Conservation (phyloP, 495 filamentous ascomycete genomes). For the Penicillium longicatenatum region DNA sequence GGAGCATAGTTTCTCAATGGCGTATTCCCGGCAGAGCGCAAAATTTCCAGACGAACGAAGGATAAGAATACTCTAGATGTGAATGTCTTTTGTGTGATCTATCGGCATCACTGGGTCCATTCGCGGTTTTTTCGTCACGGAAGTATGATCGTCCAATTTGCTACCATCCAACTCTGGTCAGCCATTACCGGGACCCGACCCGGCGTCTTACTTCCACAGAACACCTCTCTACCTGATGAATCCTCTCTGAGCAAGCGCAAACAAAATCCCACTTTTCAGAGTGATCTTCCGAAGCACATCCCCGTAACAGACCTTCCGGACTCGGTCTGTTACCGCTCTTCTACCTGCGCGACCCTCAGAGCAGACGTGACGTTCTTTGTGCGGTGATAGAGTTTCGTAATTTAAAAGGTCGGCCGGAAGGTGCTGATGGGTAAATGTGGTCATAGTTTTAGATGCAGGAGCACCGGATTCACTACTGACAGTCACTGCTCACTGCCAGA, state of each 20-base stretch:
- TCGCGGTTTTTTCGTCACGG: constrained; percentile 18
- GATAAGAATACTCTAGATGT: constrained; percentile 13
- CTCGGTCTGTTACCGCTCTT: constrained; percentile 35
- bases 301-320: constrained; percentile 26
- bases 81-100: constrained; percentile 14
- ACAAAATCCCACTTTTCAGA: constrained; percentile 22
- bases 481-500: constrained; percentile 18
- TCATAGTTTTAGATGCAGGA: too few species aligned
- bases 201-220: constrained; percentile 29
- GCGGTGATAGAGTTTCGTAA: constrained; percentile 32
- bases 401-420: constrained; percentile 31
- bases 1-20: not conserved
- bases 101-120: constrained; percentile 12
- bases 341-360: constrained; percentile 27
- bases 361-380: constrained; percentile 31
- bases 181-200: constrained; percentile 33
- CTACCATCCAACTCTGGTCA: constrained; percentile 32
- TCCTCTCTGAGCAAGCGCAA: constrained; percentile 25
- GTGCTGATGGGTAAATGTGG: constrained; percentile 28
- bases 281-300: constrained; percentile 31
- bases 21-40: constrained; percentile 5
- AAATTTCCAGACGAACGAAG: constrained; percentile 4
- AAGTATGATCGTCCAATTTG: constrained; percentile 33
- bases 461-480: constrained; percentile 10
- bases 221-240: constrained; percentile 18